Evolutionary conservation across 2,329 filamentous ascomycete species (phyloP), one percentile per base, ranked within the genome.

Genomic region (Helminthosporium solani): DNA sequence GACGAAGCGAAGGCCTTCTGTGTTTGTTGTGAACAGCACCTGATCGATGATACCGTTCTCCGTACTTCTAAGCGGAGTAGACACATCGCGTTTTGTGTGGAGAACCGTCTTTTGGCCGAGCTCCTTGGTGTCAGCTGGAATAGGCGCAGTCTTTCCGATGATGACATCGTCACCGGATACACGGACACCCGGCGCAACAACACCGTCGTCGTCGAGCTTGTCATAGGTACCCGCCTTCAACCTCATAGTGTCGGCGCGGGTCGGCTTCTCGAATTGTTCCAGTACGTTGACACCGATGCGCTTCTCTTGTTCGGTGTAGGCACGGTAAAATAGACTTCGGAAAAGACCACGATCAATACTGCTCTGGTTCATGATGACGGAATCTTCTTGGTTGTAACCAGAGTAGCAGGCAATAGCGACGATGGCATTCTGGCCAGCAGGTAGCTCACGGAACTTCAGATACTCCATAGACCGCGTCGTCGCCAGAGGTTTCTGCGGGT

Each of bases 381-480:
- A 99, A 84, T 99, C 94, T 90, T 99, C 94, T 71, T 99, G 95
- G 73, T 99, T 99, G 78, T 99, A 99, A 49, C 94, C 94, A 44
- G 91, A 96, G 74, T 99, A 99, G 70, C 88, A 95, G 49, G 90
- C 85, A 73, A 99, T 99, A 33, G 94, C 95, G 11, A 99, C 94
- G 61, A 99, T 99, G 16, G 94, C 94, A 64, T 99, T 99, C 70
- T 99, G 94, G 2, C 94, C 94, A 14, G 94, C 94, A 15, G 94
- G 94, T 48, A 99, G 78, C 72, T 99, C 94, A 73, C 94, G 84
- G 85, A 99, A 99, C 66, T 96, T 96, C 61, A 99, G 78, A 72
- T 95, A 97, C 71, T 99, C 94, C 95, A 99, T 99, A 3, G 92
- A 96, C 54, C 91, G 83, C 15, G 94, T 99, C 1, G 92, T 97